Evolutionary conservation across 2,329 filamentous ascomycete genomes (phyloP).

Genomic region (Fusarium dlaminii): DNA sequence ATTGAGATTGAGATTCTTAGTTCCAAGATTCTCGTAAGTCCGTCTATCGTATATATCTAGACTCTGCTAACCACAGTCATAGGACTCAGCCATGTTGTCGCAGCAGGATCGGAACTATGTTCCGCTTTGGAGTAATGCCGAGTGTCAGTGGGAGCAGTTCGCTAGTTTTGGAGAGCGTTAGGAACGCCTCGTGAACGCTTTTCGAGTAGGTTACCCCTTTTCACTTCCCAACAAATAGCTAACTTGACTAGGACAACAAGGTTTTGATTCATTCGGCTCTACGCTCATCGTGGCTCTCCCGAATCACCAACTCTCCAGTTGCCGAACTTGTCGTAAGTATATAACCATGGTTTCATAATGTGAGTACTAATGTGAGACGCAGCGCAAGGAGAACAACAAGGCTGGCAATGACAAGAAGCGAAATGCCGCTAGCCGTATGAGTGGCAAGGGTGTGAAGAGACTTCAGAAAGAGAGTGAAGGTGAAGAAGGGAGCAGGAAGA

Average conservation of each 20-base stretch:
- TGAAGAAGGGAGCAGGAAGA: neutral
- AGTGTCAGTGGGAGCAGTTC: slow-evolving; percentile 40
- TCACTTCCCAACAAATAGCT: neutral
- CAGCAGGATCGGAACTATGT: slow-evolving; percentile 33
- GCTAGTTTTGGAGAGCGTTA: slow-evolving; percentile 39
- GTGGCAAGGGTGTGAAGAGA: slow-evolving; percentile 25
- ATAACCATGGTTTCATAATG: rapidly evolving
- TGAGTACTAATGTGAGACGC: neutral
- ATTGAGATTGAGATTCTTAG: slow-evolving; percentile 37
- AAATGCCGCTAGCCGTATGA: slow-evolving; percentile 1
- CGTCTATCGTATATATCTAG: rapidly evolving
- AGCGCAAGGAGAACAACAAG: slow-evolving; percentile 40
- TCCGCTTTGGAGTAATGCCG: slow-evolving; percentile 36
- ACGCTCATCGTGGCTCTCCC: slow-evolving; percentile 31
- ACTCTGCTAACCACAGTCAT: neutral
- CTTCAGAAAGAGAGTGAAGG: slow-evolving; percentile 10
- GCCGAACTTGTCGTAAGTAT: slow-evolving; percentile 31
- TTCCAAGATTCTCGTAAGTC: slow-evolving; percentile 29
- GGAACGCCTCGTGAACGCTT: slow-evolving; percentile 35
- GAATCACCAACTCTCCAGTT: slow-evolving; percentile 34
- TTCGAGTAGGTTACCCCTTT: slow-evolving; percentile 11
- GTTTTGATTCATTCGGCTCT: slow-evolving; percentile 39
- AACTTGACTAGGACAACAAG: slow-evolving; percentile 26
- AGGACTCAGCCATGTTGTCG: slow-evolving; percentile 29
- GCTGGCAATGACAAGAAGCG: slow-evolving; percentile 39